These are phyloP conservation scores for Torulaspora gathmanii DNA, from an alignment of 805 yeast genomes.

Conservation along the genomic window DNA sequence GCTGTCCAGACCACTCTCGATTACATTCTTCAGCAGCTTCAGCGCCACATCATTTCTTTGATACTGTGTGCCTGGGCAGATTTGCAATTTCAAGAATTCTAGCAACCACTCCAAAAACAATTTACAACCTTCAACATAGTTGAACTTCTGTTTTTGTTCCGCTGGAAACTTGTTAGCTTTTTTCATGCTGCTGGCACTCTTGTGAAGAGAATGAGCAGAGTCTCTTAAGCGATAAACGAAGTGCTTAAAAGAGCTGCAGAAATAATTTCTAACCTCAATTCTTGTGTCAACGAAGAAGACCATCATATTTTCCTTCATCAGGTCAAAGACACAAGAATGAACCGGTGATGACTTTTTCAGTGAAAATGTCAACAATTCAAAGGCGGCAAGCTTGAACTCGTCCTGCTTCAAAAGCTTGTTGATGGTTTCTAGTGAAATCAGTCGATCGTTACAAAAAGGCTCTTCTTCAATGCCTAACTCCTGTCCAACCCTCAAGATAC, in stretches of 20 bases:
- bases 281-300: slow-evolving; percentile 59
- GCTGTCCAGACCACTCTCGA: slow-evolving; percentile 54
- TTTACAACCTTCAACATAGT: slow-evolving; percentile 34
- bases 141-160: slow-evolving; percentile 36
- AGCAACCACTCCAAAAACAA: slow-evolving; percentile 42
- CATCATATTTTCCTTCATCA: slow-evolving; percentile 44
- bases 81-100: slow-evolving; percentile 35
- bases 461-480: slow-evolving; percentile 50
- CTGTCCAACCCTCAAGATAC: slow-evolving; percentile 61
- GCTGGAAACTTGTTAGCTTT: slow-evolving; percentile 37
- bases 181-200: slow-evolving; percentile 46
- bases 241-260: slow-evolving; percentile 55
- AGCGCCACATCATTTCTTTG: slow-evolving; percentile 49
- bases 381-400: slow-evolving; percentile 46
- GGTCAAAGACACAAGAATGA: slow-evolving; percentile 40
- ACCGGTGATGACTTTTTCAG: slow-evolving; percentile 59
- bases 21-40: slow-evolving; percentile 43
- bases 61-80: slow-evolving; percentile 55
- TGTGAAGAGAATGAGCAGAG: slow-evolving; percentile 53
- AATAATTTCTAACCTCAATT: slow-evolving; percentile 63
- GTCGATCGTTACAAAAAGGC: slow-evolving; percentile 40
- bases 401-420: slow-evolving; percentile 44
- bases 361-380: slow-evolving; percentile 57
- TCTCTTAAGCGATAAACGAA: slow-evolving; percentile 65
- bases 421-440: slow-evolving; percentile 36